phyloP scores from a whole-genome alignment of 345 rosid genomes.

The Arabis alpina region DNA sequence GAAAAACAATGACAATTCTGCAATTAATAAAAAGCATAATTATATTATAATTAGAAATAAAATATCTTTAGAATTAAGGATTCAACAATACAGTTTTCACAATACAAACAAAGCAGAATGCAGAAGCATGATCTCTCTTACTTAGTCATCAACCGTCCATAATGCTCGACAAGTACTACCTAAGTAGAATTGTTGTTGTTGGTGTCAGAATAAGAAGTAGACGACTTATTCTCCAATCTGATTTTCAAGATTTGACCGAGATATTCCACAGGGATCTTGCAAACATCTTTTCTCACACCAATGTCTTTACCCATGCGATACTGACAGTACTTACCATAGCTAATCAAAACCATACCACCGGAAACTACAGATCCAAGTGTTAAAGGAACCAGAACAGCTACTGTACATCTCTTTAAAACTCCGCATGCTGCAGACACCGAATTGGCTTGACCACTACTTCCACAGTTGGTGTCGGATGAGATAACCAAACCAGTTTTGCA shows the following conservation, averaged over 20 bases:
- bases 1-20: too few species aligned
- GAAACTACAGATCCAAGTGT: slow-evolving; percentile 53
- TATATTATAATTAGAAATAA: too few species aligned
- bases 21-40: too few species aligned
- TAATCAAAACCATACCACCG: slow-evolving; percentile 58
- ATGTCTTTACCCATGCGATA: slow-evolving; percentile 57
- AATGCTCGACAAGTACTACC: too few species aligned
- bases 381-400: not conserved
- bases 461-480: slow-evolving; percentile 17
- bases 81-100: too few species aligned
- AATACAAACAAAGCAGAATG: too few species aligned
- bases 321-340: slow-evolving; percentile 32
- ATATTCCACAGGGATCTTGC: slow-evolving; percentile 37
- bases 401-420: too few species aligned
- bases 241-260: slow-evolving; percentile 19
- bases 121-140: too few species aligned
- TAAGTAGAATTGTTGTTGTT: not conserved
- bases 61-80: too few species aligned
- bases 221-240: not conserved
- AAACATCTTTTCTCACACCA: slow-evolving; percentile 69
- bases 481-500: slow-evolving; percentile 74
- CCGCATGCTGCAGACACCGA: slow-evolving; percentile 47
- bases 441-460: slow-evolving; percentile 67
- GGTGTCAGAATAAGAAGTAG: too few species aligned
- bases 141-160: too few species aligned